Base-by-base conservation (phyloP, 2,329 filamentous ascomycete species). In the Pestalotiopsis sp. region DNA sequence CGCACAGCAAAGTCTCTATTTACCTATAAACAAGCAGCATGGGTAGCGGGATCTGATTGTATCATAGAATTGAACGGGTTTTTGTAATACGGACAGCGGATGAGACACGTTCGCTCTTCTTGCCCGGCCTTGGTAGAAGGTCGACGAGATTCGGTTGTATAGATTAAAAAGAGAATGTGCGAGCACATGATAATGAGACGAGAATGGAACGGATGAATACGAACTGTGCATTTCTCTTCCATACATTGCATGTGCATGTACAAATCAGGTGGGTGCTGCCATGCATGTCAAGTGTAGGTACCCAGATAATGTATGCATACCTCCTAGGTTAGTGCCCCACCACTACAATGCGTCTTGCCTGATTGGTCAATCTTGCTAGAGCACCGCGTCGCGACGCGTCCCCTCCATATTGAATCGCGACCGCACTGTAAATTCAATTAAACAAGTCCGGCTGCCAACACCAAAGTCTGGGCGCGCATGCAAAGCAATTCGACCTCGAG, bases 401-500 rank as follows among this genome's bases (percentile, higher is more conserved):
- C n/a, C 59, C 20, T 62, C 59, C 36, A 27, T 39, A 5, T 3
- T 39, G 17, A 36, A 14, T 36, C n/a, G 36, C 25, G 36, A 14
- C 12, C 14, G 27, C 23, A n/a, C 27, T 27, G 12, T 17, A 62
- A 49, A 64, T 64, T 64, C 61, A 64, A 64, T 64, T 64, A 64
- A 64, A 64, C 61, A 64, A 64, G 38, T 23, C 23, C 31, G 31
- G 20, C 61, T 39, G n/a, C 61, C 41, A 36, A 25, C 61, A 23
- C 17, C n/a, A 27, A 45, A 64, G 20, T 4, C 14, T n/a, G 13
- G 14, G 7, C 11, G 7, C 31, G 23, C 25, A 17, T n/a, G 20
- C 59, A 62, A 13, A 6, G 14, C 45, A 11, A 45, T 52, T 27
- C 23, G 57, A 13, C 27, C 12, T n/a, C 23, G 23, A 62, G 36